phyloP scores from a whole-genome alignment of 1,284 basidiomycete genomes.

The Pseudozyma hubeiensis region DNA sequence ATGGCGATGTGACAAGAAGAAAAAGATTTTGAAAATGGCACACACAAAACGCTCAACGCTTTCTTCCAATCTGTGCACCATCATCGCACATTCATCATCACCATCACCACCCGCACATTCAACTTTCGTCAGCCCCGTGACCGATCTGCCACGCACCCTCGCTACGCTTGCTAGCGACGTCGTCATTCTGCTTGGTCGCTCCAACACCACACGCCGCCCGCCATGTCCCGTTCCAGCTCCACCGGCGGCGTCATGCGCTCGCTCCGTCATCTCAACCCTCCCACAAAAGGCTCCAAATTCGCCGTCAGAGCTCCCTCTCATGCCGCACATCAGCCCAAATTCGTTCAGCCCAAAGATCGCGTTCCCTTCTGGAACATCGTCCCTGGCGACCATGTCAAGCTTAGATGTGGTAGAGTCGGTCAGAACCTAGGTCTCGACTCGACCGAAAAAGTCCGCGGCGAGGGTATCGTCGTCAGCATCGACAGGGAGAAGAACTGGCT shows the following conservation, averaged over 20 bases:
- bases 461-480: conserved; percentile 62
- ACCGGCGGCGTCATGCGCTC: conserved; percentile 64
- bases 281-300: conserved; percentile 62
- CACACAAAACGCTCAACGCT: background rate
- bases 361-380: conserved; percentile 70
- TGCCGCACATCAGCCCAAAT: conserved; percentile 61
- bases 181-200: background rate
- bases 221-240: conserved; percentile 30
- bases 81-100: too few species aligned
- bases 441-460: conserved; percentile 51
- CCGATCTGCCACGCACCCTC: background rate
- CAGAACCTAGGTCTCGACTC: conserved; percentile 48
- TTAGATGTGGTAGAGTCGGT: conserved; percentile 63
- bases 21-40: conserved; percentile 29
- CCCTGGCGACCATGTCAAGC: conserved; percentile 68
- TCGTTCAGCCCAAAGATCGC: conserved; percentile 69
- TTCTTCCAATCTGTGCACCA: too few species aligned
- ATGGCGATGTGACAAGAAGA: background rate
- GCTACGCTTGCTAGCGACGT: background rate
- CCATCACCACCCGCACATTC: too few species aligned
- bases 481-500: conserved; percentile 64
- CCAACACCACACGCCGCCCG: background rate
- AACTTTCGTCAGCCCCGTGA: too few species aligned
- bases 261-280: conserved; percentile 66
- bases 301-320: conserved; percentile 63